Evolutionary conservation across 2,329 filamentous ascomycete species (phyloP).

Genomic region (Microcyclospora pomicola): DNA sequence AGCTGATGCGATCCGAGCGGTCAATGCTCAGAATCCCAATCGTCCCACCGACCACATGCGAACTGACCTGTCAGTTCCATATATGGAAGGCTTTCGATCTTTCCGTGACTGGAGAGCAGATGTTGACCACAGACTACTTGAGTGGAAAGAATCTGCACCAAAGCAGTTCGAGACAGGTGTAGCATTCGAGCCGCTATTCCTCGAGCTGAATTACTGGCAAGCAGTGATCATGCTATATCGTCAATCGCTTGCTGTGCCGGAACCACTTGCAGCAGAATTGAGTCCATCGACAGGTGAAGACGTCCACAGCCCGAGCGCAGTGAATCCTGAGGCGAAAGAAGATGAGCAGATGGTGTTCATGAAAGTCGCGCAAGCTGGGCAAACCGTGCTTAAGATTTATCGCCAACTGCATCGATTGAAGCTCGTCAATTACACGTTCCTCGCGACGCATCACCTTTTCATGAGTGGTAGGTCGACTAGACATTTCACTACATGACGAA

Average conservation of each 20-base stretch:
- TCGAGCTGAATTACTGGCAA: slow-evolving; percentile 96
- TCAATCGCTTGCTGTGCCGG: slow-evolving; percentile 66
- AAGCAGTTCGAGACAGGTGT: slow-evolving; percentile 69
- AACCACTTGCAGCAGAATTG: slow-evolving; percentile 68
- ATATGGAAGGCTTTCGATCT: slow-evolving; percentile 67
- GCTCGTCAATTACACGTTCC: slow-evolving; percentile 88
- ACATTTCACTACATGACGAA: background rate
- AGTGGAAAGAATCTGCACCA: slow-evolving; percentile 79
- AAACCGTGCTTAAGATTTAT: slow-evolving; percentile 83
- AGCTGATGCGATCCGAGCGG: slow-evolving; percentile 59
- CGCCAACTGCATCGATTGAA: slow-evolving; percentile 75
- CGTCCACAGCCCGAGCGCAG: slow-evolving; percentile 38
- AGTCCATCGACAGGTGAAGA: slow-evolving; percentile 40
- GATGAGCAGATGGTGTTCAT: slow-evolving; percentile 87
- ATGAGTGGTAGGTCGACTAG: slow-evolving; percentile 58
- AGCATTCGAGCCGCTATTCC: slow-evolving; percentile 73
- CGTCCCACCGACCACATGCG: slow-evolving; percentile 49
- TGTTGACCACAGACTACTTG: slow-evolving; percentile 66
- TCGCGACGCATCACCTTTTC: slow-evolving; percentile 91
- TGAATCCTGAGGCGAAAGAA: slow-evolving; percentile 52
- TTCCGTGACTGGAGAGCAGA: slow-evolving; percentile 82
- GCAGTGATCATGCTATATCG: slow-evolving; percentile 91
- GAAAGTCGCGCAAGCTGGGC: slow-evolving; percentile 88
- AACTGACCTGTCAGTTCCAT: slow-evolving; percentile 68
- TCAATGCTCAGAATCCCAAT: slow-evolving; percentile 42